Conservation (phyloP, 768 basidiomycete species). For the Leccinellum luteum region DNA sequence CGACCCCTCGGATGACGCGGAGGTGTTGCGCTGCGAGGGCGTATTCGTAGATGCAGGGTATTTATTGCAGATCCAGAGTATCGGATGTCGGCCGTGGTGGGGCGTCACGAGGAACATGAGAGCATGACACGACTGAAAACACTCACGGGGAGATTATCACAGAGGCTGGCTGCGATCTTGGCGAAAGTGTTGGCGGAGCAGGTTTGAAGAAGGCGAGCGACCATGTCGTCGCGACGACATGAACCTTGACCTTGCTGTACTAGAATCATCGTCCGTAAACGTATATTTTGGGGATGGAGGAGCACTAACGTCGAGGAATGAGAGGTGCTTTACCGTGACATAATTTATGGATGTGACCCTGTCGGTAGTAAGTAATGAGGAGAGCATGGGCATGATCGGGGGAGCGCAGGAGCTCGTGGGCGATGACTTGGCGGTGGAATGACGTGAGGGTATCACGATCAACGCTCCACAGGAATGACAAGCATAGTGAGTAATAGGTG, state of each 20-base stretch:
- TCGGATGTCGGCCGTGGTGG: conserved; percentile 82
- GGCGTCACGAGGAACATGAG: too few species aligned
- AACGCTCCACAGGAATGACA: too few species aligned
- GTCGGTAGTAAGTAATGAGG: conserved; percentile 82
- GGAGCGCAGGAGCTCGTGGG: conserved; percentile 9
- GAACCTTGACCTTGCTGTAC: conserved; percentile 73
- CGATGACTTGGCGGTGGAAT: conserved; percentile 18
- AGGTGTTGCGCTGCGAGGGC: conserved; percentile 87
- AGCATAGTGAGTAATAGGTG: conserved; percentile 1
- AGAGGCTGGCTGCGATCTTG: conserved; percentile 85
- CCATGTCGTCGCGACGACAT: conserved; percentile 79
- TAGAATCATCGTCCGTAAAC: conserved; percentile 28
- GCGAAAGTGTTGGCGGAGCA: conserved; percentile 97
- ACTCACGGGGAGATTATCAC: conserved; percentile 83
- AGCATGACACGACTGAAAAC: too few species aligned
- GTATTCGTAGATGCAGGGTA: conserved; percentile 95
- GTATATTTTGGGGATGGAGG: not conserved
- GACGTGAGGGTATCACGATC: conserved; percentile 6
- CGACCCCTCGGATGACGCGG: conserved; percentile 64
- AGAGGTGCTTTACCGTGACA: too few species aligned
- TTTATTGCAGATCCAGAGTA: conserved; percentile 99
- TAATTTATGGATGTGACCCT: conserved; percentile 97
- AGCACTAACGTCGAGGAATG: conserved; percentile 68
- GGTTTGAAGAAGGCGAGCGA: conserved; percentile 76
- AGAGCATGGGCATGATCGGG: conserved; percentile 55